Evolutionary conservation across 192 early-diverging fungal genomes (phyloP), one percentile per base, ranked within the genome.

Genomic region (Mortierella alpina): DNA sequence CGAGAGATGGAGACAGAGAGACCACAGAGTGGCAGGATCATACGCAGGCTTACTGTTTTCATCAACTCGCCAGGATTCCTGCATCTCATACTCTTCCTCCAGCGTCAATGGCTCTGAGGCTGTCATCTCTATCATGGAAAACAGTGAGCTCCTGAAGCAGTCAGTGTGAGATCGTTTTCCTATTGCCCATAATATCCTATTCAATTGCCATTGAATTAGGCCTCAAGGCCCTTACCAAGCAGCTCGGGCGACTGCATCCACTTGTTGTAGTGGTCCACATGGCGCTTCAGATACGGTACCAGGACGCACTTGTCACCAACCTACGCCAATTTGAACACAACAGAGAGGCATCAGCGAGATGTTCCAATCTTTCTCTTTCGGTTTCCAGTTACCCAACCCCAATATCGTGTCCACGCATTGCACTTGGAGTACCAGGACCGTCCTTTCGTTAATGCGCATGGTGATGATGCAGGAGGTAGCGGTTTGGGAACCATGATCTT

Each of bases 51-150:
- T 83, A 91, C 88, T 97, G 47, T 96, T 88, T 23, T 90, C 88
- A 72, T 99, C 97, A 11, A 83, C 75, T 56, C 88, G 87, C 97
- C 97, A 99, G 0, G 93, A 90, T 75, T 88, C 82, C 68, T 97
- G 96, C 97, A 99, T 99, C 23, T 84, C 94, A 63, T 95, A 97
- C 67, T 99, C 97, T 87, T 98, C 96, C 12, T 96, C 93, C 20
- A 99, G 79, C 7, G 89, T 90, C 54, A 99, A 86, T 12, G 97
- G 96, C 79, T 99, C 96, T 9, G 96, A 98, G 5, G 95, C 97
- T 13, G 96, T 99, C 93, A 95, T 93, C 74, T 96, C 96, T 92
- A 80, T 15, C 12, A 14, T 31, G 31, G 44, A 22, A 42, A 6
- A 13, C 18, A 15, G 7, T 2, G 14, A 0, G 40, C 9, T 8